Evolutionary conservation across 2,329 filamentous ascomycete species (phyloP), one percentile per base, ranked within the genome.

Genomic region (Corynespora cassiicola): DNA sequence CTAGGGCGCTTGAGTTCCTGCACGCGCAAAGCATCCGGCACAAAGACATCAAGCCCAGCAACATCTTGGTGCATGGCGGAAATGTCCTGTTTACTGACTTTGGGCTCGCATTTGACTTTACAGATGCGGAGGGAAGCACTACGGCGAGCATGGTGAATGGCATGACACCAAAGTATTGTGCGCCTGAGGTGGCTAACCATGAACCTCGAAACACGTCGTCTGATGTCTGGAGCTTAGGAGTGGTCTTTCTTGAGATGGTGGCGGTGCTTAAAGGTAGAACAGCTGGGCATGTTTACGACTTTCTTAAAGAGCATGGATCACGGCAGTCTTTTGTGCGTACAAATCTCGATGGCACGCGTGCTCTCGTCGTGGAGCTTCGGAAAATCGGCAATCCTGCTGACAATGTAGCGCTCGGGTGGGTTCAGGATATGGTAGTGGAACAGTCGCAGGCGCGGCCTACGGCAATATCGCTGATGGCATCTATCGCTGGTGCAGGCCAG

Each of bases 11-110:
- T 7, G 22, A 8, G 6, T 36, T 16, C 18, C 16, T 40, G 5
- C 44, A 47, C 29, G 21, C 36, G 16, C 18, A 44, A 26, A 15
- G n/a, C 10, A 28, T 43, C 14, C 38, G 50, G 11, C 58, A 64
- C 30, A 57, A 54, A 34, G 60, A 61, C 36, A 58, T 63, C 36
- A 62, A 61, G 28, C 60, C 60, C 7, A 33, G 31, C 5, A 64
- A 63, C 21, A 59, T 63, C 20, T 40, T 63, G 3, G 29, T 60
- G 17, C 38, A 48, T 15, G 14, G 37, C 2, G 27, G 35, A 5
- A 20, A 46, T 4, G 31, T 54, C 12, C 39, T 49, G 7, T 14
- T 57, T 10, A 48, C 52, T 6, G 59, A 63, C 37, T 63, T 63
- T 39, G 42, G 42, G 6, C 9, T 33, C 15, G 12, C 29, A 16